Percentiles rank a stretch among this genome's conserved stretches.
Conservation (phyloP, 2,329 filamentous ascomycete genomes). For the Aotearoamyces nothofagi region DNA sequence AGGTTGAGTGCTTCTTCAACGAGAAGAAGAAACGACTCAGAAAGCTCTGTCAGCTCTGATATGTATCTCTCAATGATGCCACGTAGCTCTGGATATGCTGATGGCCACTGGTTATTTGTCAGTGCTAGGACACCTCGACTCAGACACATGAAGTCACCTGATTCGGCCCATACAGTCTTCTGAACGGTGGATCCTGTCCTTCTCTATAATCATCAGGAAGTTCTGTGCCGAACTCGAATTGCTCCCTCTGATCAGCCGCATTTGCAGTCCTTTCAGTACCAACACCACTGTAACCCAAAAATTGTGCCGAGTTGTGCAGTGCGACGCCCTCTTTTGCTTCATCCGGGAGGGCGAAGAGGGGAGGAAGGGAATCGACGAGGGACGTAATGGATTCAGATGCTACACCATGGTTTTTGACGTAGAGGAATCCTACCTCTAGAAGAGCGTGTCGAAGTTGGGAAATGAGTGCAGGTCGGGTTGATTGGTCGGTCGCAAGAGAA, state of each 20-base stretch:
- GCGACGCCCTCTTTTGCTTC: background rate
- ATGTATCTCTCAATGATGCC: slow-evolving; percentile 23
- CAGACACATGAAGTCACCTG: slow-evolving; percentile 23
- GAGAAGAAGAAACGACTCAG: background rate
- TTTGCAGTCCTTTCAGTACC: slow-evolving; percentile 41
- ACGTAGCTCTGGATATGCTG: slow-evolving; percentile 20
- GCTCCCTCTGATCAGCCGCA: slow-evolving; percentile 34
- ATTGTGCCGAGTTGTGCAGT: slow-evolving; percentile 25
- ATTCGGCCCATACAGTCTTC: slow-evolving; percentile 30
- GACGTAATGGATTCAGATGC: background rate
- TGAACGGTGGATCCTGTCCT: slow-evolving; percentile 21
- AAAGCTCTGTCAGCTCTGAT: background rate
- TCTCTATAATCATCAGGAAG: slow-evolving; percentile 22
- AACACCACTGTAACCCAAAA: slow-evolving; percentile 40
- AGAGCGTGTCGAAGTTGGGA: background rate
- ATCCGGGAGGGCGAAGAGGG: background rate
- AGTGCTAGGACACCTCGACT: no score
- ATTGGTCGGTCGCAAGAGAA: background rate
- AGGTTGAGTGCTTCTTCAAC: background rate
- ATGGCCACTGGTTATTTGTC: slow-evolving; percentile 30
- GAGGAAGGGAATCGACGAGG: background rate
- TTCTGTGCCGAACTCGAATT: slow-evolving; percentile 45
- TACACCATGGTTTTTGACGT: background rate
- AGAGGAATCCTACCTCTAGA: background rate
- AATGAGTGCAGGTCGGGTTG: background rate